Evolutionary conservation across 306 rosid species (phyloP), one percentile per base, ranked within the genome.

Genomic region (Aeschynomene evenia): DNA sequence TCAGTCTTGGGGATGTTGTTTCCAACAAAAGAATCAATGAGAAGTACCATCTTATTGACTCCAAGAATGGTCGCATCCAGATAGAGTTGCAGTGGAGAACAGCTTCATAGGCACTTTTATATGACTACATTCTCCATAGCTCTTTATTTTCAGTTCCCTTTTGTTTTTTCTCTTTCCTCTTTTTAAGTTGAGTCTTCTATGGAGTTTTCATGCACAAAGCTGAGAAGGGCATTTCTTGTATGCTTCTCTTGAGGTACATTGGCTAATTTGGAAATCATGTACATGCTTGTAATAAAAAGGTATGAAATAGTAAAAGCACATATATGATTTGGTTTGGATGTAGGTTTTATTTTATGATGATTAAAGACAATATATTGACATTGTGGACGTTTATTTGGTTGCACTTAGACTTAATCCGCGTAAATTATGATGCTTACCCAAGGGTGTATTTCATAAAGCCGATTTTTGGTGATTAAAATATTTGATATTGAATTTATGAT

Each of bases 21-120:
- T 12, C 86, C 8, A 93, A 93, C 88, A 88, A 80, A 70, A 76
- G 97, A 24, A 88, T 90, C 42, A 93, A 93, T 28, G 97, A 93
- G 85, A 93, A 84, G 81, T 85, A 77, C 68, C 91, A 90, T 75
- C 96, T 90, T 58, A 93, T 93, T 75, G 96, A 90, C 82, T 93
- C 98, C 7, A 93, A 86, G 90, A 93, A 93, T 63, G 98, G 98
- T n/a, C 84, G 82, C 62, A 46, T 93, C 73, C 98, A 90, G 66
- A 61, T 90, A 33, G 98, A 93, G 91, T 72, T 93, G 74, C 91
- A 93, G 70, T 90, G 98, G 98, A 85, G 89, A 80, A 81, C 89
- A n/a, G 5, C 49, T 68, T 79, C 85, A 28, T 63, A 55, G 79
- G 73, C 77, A 61, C 2, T 11, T n/a, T n/a, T n/a, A n/a, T n/a